Evolutionary conservation across 177 flowering plant species (phyloP), one percentile per base, ranked within the genome.

Genomic region (Telopea speciosissima): DNA sequence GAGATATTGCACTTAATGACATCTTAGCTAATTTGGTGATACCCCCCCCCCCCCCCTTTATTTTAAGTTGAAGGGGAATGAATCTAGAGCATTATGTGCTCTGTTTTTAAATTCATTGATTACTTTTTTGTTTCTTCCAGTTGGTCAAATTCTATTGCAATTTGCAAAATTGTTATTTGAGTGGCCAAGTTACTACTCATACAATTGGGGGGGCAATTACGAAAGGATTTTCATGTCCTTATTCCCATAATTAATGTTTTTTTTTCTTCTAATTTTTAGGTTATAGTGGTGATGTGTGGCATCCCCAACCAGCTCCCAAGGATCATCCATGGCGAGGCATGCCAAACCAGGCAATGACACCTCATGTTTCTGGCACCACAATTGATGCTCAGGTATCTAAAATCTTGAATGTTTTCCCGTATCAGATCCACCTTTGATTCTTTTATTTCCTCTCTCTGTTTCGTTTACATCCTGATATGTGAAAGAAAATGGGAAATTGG

Each of bases 341-440:
- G 99, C 99, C 96, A 54, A 93, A 91, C 80, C 96, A 93, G 3
- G 98, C 98, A 58, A 95, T 95, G 99, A 95, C 99, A 12, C 99
- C 99, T 49, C 99, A 95, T 76, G 82, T 90, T 36, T 95, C 99
- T 52, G 99, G 99, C 42, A 93, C 99, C 70, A 95, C 99, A 63
- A 95, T 95, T 76, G 99, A 95, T 79, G 98, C 83, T 52, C 99
- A 95, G 92, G 96, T 89, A 76, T 24, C 9, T 60, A 31, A 1
- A 33, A 5, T 42, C 56, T 60, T 17, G 14, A 22, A 23, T 24
- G 16, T 62, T 19, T 42, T 17, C 49, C 49, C 42, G 33, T 63
- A 24, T 28, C 44, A n/a, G 6, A 56, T 68, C 23, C 24, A 40
- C 2, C 0, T 60, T 23, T 8, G 21, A 12, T 24, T 12, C 16